These are phyloP conservation scores for Glycine latifolia DNA, from an alignment of 306 rosid genomes.

Conservation along the genomic window DNA sequence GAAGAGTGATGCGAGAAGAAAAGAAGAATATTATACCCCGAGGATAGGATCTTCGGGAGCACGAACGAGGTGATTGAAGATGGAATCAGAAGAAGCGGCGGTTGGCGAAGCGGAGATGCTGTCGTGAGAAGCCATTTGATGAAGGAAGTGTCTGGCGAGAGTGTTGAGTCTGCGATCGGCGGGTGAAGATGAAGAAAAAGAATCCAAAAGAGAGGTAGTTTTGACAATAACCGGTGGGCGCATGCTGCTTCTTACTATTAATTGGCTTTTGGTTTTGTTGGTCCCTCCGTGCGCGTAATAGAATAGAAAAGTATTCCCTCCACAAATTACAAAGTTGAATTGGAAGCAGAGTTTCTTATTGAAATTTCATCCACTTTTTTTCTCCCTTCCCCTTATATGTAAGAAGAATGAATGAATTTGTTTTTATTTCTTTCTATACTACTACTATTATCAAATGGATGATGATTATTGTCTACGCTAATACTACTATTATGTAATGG, in stretches of 20 bases:
- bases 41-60: conserved; percentile 99
- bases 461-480: neutral
- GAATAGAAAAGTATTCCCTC: neutral
- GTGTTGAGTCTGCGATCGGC: conserved; percentile 77
- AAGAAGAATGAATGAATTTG: neutral
- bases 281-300: neutral
- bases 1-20: neutral
- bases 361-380: neutral
- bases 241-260: conserved; percentile 51
- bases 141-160: conserved; percentile 60
- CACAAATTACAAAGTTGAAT: neutral
- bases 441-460: no score
- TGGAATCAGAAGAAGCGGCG: conserved; percentile 60
- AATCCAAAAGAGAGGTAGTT: conserved; percentile 6
- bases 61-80: conserved; percentile 80
- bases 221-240: conserved; percentile 67
- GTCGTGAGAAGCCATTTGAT: conserved; percentile 56
- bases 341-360: neutral
- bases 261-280: neutral
- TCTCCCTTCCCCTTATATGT: neutral
- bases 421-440: no score
- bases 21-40: conserved; percentile 61
- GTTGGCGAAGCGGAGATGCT: conserved; percentile 68
- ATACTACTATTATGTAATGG: neutral
- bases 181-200: conserved; percentile 33